A percentile compares a stretch with the other conserved stretches of the same genome.
Conservation (phyloP, 2,329 filamentous ascomycete genomes). For the Tolypocladium paradoxum region DNA sequence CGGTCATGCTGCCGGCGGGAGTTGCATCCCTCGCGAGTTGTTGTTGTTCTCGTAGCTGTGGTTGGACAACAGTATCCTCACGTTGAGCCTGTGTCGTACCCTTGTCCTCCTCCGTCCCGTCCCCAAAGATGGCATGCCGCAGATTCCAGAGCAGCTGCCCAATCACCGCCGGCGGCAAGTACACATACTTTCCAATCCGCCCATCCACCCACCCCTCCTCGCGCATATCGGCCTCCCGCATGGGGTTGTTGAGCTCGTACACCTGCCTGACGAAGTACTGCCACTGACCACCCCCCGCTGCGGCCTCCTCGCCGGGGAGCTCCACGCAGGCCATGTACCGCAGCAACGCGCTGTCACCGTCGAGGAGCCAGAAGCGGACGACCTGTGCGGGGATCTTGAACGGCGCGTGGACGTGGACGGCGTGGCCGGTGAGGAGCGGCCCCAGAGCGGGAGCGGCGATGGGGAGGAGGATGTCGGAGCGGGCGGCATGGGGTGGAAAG, state of each 20-base stretch:
- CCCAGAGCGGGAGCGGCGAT: slow-evolving; percentile 35
- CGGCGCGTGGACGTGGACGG: slow-evolving; percentile 43
- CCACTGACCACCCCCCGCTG: slow-evolving; percentile 22
- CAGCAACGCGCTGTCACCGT: slow-evolving; percentile 37
- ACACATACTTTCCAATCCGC: slow-evolving; percentile 39
- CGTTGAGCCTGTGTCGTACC: too few relatives aligned
- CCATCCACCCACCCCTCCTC: slow-evolving; percentile 42
- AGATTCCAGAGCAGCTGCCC: slow-evolving; percentile 49
- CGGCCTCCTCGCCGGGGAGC: slow-evolving; percentile 19
- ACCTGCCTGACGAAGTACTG: slow-evolving; percentile 29
- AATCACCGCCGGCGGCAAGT: slow-evolving; percentile 45
- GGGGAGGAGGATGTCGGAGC: slow-evolving; percentile 44
- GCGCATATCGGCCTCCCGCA: slow-evolving; percentile 39
- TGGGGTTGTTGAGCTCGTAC: slow-evolving; percentile 52
- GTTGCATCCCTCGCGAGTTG: neutral
- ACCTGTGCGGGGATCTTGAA: slow-evolving; percentile 46
- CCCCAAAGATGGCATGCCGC: slow-evolving; percentile 34
- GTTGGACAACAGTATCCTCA: too few relatives aligned
- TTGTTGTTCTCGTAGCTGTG: too few relatives aligned
- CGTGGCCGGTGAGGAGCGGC: slow-evolving; percentile 36
- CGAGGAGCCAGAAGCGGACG: slow-evolving; percentile 52
- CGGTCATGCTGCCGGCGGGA: slow-evolving; percentile 17
- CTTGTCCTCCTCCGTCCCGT: slow-evolving; percentile 11
- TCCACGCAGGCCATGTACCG: slow-evolving; percentile 49
- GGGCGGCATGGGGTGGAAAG: slow-evolving; percentile 35